phyloP scores from a whole-genome alignment of 129 eudicot species.

The Artemisia tridentata region DNA sequence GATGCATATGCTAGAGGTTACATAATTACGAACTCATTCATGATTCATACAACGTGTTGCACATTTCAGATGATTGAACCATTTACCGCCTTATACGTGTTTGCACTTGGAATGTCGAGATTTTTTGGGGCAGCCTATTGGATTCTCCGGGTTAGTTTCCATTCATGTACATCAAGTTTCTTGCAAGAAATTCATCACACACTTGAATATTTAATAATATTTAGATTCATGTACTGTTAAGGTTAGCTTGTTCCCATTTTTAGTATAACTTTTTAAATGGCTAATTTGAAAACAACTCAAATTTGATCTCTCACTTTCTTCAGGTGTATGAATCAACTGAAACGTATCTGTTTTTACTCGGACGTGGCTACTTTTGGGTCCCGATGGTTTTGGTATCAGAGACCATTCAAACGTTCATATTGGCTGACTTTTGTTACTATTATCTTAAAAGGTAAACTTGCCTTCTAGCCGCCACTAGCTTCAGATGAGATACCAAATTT shows the following conservation, averaged over 20 bases:
- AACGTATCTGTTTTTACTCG: constrained; percentile 45
- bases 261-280: too few relatives aligned
- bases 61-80: constrained; percentile 75
- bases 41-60: background rate
- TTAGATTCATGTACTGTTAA: too few relatives aligned
- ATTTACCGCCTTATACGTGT: constrained; percentile 80
- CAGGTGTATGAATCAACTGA: constrained; percentile 79
- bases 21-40: too few relatives aligned
- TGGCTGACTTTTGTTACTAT: constrained; percentile 92
- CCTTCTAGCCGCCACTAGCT: background rate
- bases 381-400: constrained; percentile 66
- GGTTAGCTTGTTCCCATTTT: too few relatives aligned
- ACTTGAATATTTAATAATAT: background rate
- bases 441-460: constrained; percentile 58
- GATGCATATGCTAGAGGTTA: too few relatives aligned
- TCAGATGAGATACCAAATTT: background rate
- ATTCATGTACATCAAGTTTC: background rate
- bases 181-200: background rate
- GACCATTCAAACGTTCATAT: constrained; percentile 72
- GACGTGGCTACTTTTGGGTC: constrained; percentile 69
- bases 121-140: constrained; percentile 84
- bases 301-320: background rate
- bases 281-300: background rate
- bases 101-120: constrained; percentile 83
- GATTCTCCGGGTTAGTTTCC: constrained; percentile 65